These are phyloP conservation scores for Hyaloscypha variabilis DNA, from an alignment of 495 filamentous ascomycete species.

Conservation along the genomic window DNA sequence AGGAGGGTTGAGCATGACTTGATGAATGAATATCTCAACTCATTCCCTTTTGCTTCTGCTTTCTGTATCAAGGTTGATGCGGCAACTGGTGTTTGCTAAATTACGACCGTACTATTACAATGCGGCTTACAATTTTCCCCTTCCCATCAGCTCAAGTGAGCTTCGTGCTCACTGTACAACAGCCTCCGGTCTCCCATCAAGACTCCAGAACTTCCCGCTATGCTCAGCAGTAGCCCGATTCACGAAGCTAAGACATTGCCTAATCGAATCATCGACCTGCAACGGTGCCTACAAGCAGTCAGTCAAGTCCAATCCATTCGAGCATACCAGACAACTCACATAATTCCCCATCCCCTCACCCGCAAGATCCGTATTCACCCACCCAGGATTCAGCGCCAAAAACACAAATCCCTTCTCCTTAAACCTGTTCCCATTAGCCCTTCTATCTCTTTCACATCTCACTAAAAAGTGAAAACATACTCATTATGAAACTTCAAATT, in stretches of 20 bases:
- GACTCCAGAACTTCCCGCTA: slow-evolving; percentile 10
- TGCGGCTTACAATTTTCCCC: not conserved
- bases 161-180: not conserved
- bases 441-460: not conserved
- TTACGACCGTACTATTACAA: not conserved
- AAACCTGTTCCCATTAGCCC: not conserved
- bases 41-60: not conserved
- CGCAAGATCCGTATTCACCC: slow-evolving; percentile 12
- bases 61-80: not conserved
- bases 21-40: slow-evolving; percentile 8
- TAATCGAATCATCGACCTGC: slow-evolving; percentile 10
- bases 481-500: slow-evolving; percentile 9
- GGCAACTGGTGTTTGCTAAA: not conserved
- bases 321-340: too few relatives aligned
- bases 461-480: not conserved
- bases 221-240: slow-evolving; percentile 5
- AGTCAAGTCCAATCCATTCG: too few relatives aligned
- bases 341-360: slow-evolving; percentile 3
- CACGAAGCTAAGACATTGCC: slow-evolving; percentile 4
- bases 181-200: slow-evolving; percentile 12
- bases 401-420: slow-evolving; percentile 11
- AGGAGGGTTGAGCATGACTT: slow-evolving; percentile 25
- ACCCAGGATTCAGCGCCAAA: slow-evolving; percentile 10
- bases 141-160: not conserved
- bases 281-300: not conserved